These are phyloP conservation scores for Phytopythium sindhum DNA, from an alignment of 352 stramenopile genomes.

Conservation along the genomic window DNA sequence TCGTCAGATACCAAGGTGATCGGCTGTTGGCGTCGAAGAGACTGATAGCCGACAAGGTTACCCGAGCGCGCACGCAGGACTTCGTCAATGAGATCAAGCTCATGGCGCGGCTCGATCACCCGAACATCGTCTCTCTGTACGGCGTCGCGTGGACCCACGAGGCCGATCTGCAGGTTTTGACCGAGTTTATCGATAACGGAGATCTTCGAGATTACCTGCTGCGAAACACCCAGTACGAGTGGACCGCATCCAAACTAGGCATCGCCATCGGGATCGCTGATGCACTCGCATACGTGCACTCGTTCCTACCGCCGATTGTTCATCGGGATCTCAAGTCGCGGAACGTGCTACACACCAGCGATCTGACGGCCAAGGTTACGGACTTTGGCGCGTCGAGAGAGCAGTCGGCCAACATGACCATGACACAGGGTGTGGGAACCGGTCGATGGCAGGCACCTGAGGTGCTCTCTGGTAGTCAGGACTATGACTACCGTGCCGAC, in stretches of 20 bases:
- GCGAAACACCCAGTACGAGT: conserved; percentile 20
- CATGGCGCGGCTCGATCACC: conserved; percentile 44
- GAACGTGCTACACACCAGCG: conserved; percentile 36
- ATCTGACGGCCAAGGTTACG: conserved; percentile 42
- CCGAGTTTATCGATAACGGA: conserved; percentile 50
- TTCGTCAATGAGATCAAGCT: conserved; percentile 53
- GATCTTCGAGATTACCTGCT: conserved; percentile 41
- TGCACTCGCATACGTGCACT: conserved; percentile 40
- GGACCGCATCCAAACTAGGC: conserved; percentile 24
- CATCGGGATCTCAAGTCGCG: conserved; percentile 39
- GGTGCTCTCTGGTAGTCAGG: conserved; percentile 23
- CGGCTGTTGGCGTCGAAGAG: conserved; percentile 24
- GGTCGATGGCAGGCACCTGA: conserved; percentile 34
- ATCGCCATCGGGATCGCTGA: conserved; percentile 40
- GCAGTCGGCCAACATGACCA: conserved; percentile 12
- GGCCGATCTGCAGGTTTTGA: conserved; percentile 45
- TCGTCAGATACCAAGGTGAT: conserved; percentile 17
- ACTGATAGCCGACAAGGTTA: conserved; percentile 15
- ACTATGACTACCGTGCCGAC: conserved; percentile 24
- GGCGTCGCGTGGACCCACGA: conserved; percentile 48
- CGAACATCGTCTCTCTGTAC: conserved; percentile 48
- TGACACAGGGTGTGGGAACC: conserved; percentile 20
- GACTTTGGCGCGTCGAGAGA: conserved; percentile 56
- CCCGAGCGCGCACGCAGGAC: conserved; percentile 21
- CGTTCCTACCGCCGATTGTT: conserved; percentile 23